These are phyloP conservation scores for Annulohypoxylon maeteangense DNA, from an alignment of 495 filamentous ascomycete genomes.

Conservation along the genomic window DNA sequence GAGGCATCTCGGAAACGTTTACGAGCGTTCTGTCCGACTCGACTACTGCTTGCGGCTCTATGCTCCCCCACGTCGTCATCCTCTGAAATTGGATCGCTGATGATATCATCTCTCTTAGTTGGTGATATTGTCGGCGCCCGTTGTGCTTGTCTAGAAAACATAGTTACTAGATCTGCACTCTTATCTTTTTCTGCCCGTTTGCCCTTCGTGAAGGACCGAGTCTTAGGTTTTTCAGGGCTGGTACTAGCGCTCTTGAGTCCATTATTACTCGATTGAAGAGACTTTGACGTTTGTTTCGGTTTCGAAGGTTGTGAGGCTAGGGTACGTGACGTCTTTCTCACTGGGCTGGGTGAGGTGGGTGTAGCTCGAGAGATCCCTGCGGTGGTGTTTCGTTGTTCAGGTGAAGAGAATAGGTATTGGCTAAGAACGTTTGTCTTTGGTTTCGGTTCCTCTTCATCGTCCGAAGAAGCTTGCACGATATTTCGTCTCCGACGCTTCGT, in stretches of 20 bases:
- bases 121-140: conserved; percentile 44
- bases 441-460: conserved; percentile 47
- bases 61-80: conserved; percentile 58
- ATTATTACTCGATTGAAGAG: conserved; percentile 26
- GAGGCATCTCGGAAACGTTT: conserved; percentile 53
- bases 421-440: conserved; percentile 52
- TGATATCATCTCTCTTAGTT: conserved; percentile 56
- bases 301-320: conserved; percentile 34
- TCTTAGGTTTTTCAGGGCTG: conserved; percentile 63
- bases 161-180: conserved; percentile 59
- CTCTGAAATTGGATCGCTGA: conserved; percentile 63
- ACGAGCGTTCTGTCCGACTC: conserved; percentile 57
- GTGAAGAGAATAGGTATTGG: conserved; percentile 57
- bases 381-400: conserved; percentile 41
- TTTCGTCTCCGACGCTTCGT: conserved; percentile 64
- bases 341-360: conserved; percentile 49
- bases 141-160: conserved; percentile 66
- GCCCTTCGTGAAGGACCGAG: conserved; percentile 37
- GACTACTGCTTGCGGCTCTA: conserved; percentile 54
- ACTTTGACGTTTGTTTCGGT: conserved; percentile 19
- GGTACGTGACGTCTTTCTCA: conserved; percentile 48
- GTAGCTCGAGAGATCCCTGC: conserved; percentile 23
- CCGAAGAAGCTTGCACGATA: conserved; percentile 50
- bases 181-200: conserved; percentile 56
- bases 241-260: conserved; percentile 56